Evolutionary conservation across 2,329 filamentous ascomycete species (phyloP).

Genomic region (Aspergillus fructus): DNA sequence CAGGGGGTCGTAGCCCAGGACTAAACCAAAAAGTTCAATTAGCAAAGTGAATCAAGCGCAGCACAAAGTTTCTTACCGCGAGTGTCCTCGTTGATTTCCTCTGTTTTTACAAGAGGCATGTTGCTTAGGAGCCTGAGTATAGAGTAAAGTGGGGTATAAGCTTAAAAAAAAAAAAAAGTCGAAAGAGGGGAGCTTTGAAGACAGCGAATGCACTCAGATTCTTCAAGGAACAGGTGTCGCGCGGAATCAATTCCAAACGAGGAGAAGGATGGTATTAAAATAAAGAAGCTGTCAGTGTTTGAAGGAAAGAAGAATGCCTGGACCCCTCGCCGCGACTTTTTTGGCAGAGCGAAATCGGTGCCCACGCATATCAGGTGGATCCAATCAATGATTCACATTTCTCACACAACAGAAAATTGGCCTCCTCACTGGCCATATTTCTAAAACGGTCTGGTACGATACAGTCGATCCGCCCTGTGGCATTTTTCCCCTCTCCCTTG

Average conservation of each 20-base stretch:
- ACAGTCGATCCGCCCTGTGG: background rate
- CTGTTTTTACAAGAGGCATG: conserved; percentile 44
- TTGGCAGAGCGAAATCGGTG: conserved; percentile 9
- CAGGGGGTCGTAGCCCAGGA: conserved; percentile 89
- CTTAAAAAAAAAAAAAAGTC: background rate
- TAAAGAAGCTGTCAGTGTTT: background rate
- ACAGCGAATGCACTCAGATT: background rate
- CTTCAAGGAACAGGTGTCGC: background rate
- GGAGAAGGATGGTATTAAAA: background rate
- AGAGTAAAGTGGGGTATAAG: background rate
- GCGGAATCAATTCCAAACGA: background rate
- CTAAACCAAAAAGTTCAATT: conserved; percentile 48
- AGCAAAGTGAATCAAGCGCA: background rate
- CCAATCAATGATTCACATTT: conserved; percentile 12
- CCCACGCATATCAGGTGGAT: conserved; percentile 9
- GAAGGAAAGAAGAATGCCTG: background rate
- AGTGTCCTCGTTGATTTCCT: conserved; percentile 47
- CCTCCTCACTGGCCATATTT: background rate
- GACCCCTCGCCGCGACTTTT: conserved; percentile 1
- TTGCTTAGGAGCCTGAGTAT: conserved; percentile 5
- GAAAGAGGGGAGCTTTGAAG: conserved; percentile 2
- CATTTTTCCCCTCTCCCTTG: background rate
- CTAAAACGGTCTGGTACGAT: conserved; percentile 2
- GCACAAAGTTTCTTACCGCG: conserved; percentile 35
- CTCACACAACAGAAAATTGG: conserved; percentile 10